Conservation (phyloP, 768 basidiomycete genomes). For the Mycena haematopus region DNA sequence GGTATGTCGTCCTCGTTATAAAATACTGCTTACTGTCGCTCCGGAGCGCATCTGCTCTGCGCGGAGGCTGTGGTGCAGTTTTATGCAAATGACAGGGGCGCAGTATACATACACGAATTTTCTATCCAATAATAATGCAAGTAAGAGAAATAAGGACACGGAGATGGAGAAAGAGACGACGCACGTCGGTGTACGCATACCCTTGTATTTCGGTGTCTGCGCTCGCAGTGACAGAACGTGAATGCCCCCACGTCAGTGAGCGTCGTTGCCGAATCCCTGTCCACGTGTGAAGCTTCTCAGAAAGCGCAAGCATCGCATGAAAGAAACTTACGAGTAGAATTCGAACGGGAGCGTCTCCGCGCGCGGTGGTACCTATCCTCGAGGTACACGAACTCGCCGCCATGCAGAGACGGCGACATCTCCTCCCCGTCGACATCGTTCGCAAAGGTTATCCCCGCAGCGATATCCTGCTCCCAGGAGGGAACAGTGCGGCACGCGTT, state of each 20-base stretch:
- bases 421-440: constrained; percentile 28
- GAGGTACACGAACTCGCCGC: constrained; percentile 23
- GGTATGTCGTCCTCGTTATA: constrained; percentile 18
- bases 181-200: constrained; percentile 24
- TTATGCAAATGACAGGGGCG: background rate
- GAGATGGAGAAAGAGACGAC: background rate
- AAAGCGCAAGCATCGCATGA: background rate
- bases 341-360: background rate
- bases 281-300: too few relatives aligned
- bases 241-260: background rate
- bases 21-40: constrained; percentile 21
- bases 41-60: constrained; percentile 5
- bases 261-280: background rate
- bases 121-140: background rate
- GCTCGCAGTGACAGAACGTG: constrained; percentile 1
- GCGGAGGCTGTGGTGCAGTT: constrained; percentile 12
- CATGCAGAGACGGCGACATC: constrained; percentile 5
- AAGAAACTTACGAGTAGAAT: background rate
- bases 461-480: background rate
- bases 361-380: constrained; percentile 23
- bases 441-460: constrained; percentile 18
- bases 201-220: background rate
- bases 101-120: constrained; percentile 21
- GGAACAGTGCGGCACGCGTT: too few relatives aligned
- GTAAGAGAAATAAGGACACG: background rate